Evolutionary conservation across 2,329 filamentous ascomycete species (phyloP), one percentile per base, ranked within the genome.

Genomic region (Nemania diffusa): DNA sequence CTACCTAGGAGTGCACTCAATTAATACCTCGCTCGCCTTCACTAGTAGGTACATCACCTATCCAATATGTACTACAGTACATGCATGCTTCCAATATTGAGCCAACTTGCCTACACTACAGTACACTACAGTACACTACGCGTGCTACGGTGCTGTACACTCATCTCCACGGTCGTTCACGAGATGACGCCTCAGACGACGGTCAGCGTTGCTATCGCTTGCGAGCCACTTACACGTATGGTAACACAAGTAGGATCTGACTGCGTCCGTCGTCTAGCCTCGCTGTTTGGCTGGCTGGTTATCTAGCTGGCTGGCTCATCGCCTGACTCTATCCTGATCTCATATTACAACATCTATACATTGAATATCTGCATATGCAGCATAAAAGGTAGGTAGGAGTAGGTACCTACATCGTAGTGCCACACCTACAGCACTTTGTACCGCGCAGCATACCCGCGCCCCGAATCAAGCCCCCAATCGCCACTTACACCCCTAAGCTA

Each of bases 161-260:
- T 51, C 42, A 22, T 44, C 26, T 40, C 37, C n/a, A 9, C n/a
- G 9, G 22, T 17, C 9, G 17, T 50, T 27, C 24, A 44, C 37
- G n/a, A 67, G 32, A 56, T 34, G 40, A 34, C 60, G 32, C 56
- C 50, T 34, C 29, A 44, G n/a, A 51, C n/a, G 56, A 56, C 32
- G 9, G 58, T 65, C 63, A 62, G 57, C 57, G 57, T 62, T 20
- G 15, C 52, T 9, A 32, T 65, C 57, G 57, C 51, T 65, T 62
- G 34, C 29, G n/a, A 44, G 32, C 24, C 17, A 40, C 22, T 46
- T 26, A 11, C 24, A 22, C 17, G 42, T 20, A 46, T 46, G 46
- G 48, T 48, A 34, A 53, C 52, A 58, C 57, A 57, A 55, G 37
- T 26, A 62, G 44, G 34, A 58, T 65, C 53, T 57, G 57, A 68